Evolutionary conservation across 176 grass and related monocot species (phyloP).

Genomic region (Eragrostis nindensis): DNA sequence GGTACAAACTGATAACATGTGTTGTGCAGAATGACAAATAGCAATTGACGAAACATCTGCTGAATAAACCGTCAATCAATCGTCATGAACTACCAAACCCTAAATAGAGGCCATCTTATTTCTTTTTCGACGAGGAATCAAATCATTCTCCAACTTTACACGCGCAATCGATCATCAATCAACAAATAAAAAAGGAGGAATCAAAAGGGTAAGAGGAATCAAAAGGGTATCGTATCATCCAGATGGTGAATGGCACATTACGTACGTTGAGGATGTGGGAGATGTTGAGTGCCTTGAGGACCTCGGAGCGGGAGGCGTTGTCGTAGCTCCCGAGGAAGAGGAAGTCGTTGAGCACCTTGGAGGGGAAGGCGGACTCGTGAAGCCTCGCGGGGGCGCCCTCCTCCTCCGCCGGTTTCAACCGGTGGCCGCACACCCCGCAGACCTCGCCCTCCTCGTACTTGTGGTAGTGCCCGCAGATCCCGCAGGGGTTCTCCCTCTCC

Average conservation of each 20-base stretch:
- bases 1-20: constrained; percentile 3
- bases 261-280: constrained; percentile 87
- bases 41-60: neutral
- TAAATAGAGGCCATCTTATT: constrained; percentile 9
- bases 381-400: constrained; percentile 10
- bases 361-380: constrained; percentile 66
- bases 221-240: neutral
- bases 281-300: constrained; percentile 70
- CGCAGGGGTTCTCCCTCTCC: constrained; percentile 89
- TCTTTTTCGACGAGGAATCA: neutral
- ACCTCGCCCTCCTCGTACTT: constrained; percentile 85
- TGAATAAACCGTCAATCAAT: neutral
- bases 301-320: constrained; percentile 76
- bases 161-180: neutral
- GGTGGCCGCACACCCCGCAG: constrained; percentile 77
- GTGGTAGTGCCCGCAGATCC: constrained; percentile 89
- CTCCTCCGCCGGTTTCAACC: constrained; percentile 21
- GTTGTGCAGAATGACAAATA: neutral
- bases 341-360: constrained; percentile 77
- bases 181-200: neutral
- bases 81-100: neutral
- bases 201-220: neutral
- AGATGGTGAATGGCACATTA: neutral
- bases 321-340: constrained; percentile 95
- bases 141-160: constrained; percentile 10